phyloP scores from a whole-genome alignment of 371 early-diverging fungal species.

The Coemansia sp. region DNA sequence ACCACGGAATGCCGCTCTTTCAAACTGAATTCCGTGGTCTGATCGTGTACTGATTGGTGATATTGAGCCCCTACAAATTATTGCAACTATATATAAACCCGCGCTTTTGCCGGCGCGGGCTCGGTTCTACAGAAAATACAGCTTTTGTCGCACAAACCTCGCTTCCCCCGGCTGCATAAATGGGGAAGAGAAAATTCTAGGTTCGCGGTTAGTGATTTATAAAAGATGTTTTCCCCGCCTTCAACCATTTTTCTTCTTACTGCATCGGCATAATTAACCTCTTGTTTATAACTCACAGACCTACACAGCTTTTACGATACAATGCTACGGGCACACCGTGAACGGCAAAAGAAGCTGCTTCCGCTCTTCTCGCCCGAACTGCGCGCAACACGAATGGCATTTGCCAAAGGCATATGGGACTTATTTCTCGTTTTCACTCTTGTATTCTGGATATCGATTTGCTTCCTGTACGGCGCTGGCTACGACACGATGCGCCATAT shows the following conservation, averaged over 20 bases:
- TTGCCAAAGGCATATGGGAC: constrained; percentile 42
- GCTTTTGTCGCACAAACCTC: too few relatives aligned
- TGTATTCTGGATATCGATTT: constrained; percentile 44
- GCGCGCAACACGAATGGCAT: constrained; percentile 42
- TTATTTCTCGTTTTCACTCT: constrained; percentile 34
- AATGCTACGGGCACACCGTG: constrained; percentile 27
- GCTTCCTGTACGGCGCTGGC: constrained; percentile 43
- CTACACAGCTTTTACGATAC: background rate
- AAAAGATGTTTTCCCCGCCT: background rate
- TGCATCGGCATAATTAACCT: background rate
- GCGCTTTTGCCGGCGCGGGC: too few relatives aligned
- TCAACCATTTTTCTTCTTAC: background rate
- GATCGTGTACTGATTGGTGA: too few relatives aligned
- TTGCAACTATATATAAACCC: too few relatives aligned
- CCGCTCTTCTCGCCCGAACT: constrained; percentile 47
- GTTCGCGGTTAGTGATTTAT: background rate
- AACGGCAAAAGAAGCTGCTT: constrained; percentile 35
- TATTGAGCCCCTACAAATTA: too few relatives aligned
- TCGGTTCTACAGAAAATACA: too few relatives aligned
- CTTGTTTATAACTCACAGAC: background rate
- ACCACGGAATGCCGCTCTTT: too few relatives aligned
- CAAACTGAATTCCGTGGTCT: too few relatives aligned
- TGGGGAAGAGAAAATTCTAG: background rate
- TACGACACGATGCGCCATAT: constrained; percentile 45
- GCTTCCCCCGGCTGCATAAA: too few relatives aligned